Evolutionary conservation across 306 rosid genomes (phyloP).

Genomic region (Urtica urens): DNA sequence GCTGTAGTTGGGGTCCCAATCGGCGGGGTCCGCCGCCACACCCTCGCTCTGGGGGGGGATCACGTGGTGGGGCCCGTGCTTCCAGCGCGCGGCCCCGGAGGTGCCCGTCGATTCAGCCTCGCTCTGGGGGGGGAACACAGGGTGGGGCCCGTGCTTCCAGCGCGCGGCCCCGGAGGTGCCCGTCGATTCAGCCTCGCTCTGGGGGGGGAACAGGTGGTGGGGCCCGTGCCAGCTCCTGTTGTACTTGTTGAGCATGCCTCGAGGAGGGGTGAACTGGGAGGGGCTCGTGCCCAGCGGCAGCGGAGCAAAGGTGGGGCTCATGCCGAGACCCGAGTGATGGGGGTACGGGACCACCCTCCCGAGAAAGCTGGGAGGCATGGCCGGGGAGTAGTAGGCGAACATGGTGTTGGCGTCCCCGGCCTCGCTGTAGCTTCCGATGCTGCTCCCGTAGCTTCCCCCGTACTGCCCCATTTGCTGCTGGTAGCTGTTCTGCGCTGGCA

Average conservation of each 20-base stretch:
- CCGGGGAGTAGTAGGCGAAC: conserved; percentile 88
- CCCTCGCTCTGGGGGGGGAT: too few species aligned
- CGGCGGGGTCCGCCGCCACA: conserved; percentile 98
- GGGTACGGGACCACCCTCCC: conserved; percentile 59
- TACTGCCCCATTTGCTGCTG: conserved; percentile 77
- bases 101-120: conserved; percentile 40
- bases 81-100: conserved; percentile 39
- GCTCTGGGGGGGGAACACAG: conserved; percentile 44
- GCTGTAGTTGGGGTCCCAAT: conserved; percentile 98
- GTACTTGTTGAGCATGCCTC: too few species aligned
- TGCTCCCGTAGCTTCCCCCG: conserved; percentile 94
- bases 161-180: too few species aligned
- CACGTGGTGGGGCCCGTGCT: conserved; percentile 38
- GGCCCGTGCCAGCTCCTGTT: too few species aligned
- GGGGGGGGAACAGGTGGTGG: too few species aligned
- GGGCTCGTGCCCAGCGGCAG: conserved; percentile 97
- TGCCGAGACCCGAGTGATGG: conserved; percentile 77
- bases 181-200: too few species aligned
- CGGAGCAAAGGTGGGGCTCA: conserved; percentile 89
- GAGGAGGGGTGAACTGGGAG: conserved; percentile 87
- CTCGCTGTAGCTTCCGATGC: conserved; percentile 97
- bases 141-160: conserved; percentile 77
- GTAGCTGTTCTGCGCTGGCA: conserved; percentile 56
- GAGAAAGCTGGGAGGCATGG: conserved; percentile 78
- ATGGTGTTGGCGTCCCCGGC: conserved; percentile 54